Base-by-base conservation (phyloP, 2,329 filamentous ascomycete species). In the Sporothrix luriei region DNA sequence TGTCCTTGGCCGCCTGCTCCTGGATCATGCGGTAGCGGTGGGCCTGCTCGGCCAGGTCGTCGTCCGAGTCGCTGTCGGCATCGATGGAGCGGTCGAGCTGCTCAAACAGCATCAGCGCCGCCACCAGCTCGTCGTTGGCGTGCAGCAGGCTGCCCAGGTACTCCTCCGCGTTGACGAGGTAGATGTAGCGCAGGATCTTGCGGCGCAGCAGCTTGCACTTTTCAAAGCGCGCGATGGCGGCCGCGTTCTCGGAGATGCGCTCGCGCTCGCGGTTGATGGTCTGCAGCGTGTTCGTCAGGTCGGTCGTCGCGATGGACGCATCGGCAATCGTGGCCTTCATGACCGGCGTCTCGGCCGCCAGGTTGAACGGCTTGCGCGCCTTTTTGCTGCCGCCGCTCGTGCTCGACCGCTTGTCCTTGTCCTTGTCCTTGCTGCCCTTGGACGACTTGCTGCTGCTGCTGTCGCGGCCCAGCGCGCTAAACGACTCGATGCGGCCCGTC, bases 111-210 rank as follows among this genome's bases (percentile, higher is more conserved):
- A 97, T 97, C 70, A 99, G 84, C 1, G 94, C 93, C 72, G 90
- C 90, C 52, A 98, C 92, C n/a, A 99, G 89, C 79, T 97, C 92
- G 75, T 99, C 95, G 76, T 99, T 98, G 73, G 94, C 94, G 76
- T 95, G 92, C 21, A 99, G 88, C 4, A 99, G 84, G 71, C 92
- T 90, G 54, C 94, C 95, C 10, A 99, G 89, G 84, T 91, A 97
- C 76, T 98, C 90, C 76, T 98, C 94, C 10, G 89, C 90, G 77
- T 97, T 92, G 14, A 98, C 91, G 66, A 93, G 86, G 76, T 98
- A 93, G 73, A 98, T 97, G 78, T 97, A 98, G 69, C 93, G 90
- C 51, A 98, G 78, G 40, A 98, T 91, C 77, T 92, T 92, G 70
- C 93, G 86, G 64, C 95, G 87, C 14, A 98, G 86, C 62, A 88